phyloP scores from a whole-genome alignment of 495 filamentous ascomycete species.

The Aspergillus hancockii region DNA sequence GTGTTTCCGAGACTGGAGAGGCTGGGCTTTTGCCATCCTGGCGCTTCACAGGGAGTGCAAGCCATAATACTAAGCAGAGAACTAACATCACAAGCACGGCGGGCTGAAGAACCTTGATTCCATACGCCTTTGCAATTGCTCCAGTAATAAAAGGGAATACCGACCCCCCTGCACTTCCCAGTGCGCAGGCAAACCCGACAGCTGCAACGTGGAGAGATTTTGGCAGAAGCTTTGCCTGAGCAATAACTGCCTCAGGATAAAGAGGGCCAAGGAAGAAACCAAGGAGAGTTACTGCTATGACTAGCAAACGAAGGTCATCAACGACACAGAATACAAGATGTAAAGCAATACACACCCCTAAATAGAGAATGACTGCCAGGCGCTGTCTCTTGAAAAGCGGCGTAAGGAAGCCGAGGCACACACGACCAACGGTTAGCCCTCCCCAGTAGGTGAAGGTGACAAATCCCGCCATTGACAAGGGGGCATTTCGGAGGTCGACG shows the following conservation, averaged over 20 bases:
- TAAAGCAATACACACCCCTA: slow-evolving; percentile 45
- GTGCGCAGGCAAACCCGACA: slow-evolving; percentile 77
- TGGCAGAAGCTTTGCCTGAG: slow-evolving; percentile 74
- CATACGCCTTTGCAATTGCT: slow-evolving; percentile 68
- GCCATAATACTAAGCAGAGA: neutral
- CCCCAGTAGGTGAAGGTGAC: slow-evolving; percentile 63
- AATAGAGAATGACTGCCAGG: slow-evolving; percentile 34
- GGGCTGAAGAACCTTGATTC: slow-evolving; percentile 69
- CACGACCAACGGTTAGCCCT: slow-evolving; percentile 55
- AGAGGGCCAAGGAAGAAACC: slow-evolving; percentile 66
- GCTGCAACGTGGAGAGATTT: slow-evolving; percentile 71
- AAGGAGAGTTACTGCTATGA: slow-evolving; percentile 62
- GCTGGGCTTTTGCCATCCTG: neutral
- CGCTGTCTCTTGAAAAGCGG: slow-evolving; percentile 52
- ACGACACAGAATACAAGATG: slow-evolving; percentile 65
- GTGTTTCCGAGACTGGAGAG: neutral
- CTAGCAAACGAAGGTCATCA: slow-evolving; percentile 67
- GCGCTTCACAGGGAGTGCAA: neutral
- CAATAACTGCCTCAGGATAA: slow-evolving; percentile 73
- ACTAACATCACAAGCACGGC: slow-evolving; percentile 54
- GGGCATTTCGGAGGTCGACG: slow-evolving; percentile 52
- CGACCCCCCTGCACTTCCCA: slow-evolving; percentile 70
- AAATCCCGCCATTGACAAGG: slow-evolving; percentile 53
- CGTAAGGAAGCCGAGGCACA: slow-evolving; percentile 59
- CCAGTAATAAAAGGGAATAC: slow-evolving; percentile 74